Evolutionary conservation across 352 stramenopile genomes (phyloP).

Genomic region (Pythium volutum): DNA sequence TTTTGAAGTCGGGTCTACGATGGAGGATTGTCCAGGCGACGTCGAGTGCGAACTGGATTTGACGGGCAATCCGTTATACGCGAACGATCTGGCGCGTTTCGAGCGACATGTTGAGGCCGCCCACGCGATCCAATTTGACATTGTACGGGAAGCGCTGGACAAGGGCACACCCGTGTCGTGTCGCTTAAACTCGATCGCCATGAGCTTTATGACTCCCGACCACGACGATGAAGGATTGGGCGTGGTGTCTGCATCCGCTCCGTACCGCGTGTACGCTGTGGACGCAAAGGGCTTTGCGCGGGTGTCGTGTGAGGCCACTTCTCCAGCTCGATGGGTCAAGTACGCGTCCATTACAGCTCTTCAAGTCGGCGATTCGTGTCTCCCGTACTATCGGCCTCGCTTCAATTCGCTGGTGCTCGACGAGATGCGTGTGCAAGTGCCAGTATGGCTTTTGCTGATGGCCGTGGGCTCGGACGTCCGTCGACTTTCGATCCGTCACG

Average conservation of each 20-base stretch:
- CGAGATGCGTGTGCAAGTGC: neutral
- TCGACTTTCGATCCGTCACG: neutral
- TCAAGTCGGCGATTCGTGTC: neutral
- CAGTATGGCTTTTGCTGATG: neutral
- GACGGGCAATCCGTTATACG: neutral
- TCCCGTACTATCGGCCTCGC: neutral
- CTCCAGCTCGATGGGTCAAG: neutral
- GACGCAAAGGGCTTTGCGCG: neutral
- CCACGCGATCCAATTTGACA: neutral
- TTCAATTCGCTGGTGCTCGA: neutral
- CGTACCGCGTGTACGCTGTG: neutral
- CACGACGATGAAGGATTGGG: neutral
- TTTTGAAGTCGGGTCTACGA: neutral
- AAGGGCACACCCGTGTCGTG: neutral
- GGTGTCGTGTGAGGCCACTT: neutral
- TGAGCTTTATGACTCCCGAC: neutral
- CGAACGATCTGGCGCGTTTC: slow-evolving; percentile 2
- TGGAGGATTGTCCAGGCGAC: neutral
- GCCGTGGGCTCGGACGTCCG: neutral
- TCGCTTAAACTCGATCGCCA: neutral
- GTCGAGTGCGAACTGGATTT: slow-evolving; percentile 1
- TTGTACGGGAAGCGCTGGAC: neutral
- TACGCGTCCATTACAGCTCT: neutral
- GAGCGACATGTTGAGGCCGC: neutral
- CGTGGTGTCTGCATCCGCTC: neutral